Conservation (phyloP, 2,329 filamentous ascomycete genomes). For the Colletotrichum higginsianum region DNA sequence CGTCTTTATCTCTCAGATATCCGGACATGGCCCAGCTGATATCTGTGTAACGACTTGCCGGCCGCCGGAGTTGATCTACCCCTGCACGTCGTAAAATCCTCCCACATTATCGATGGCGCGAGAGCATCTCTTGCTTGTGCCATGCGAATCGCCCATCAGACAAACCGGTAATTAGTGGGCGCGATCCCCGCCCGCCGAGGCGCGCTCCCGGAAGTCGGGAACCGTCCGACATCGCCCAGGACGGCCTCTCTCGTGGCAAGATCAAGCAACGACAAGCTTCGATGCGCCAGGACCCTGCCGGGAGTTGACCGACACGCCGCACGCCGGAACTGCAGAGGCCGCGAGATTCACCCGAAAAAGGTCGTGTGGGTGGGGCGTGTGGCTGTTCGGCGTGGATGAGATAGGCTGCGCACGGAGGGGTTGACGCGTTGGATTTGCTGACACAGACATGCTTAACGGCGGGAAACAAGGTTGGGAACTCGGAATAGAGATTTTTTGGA, state of each 20-base stretch:
- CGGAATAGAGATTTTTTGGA: neutral
- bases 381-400: neutral
- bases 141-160: constrained; percentile 12
- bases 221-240: constrained; percentile 8
- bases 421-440: neutral
- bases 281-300: constrained; percentile 15
- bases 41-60: constrained; percentile 7
- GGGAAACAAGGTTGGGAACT: neutral
- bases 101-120: constrained; percentile 27
- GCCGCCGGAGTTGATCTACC: neutral
- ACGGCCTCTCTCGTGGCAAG: neutral
- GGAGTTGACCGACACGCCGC: constrained; percentile 30
- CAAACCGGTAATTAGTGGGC: constrained; percentile 13
- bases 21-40: constrained; percentile 4
- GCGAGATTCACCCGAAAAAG: neutral
- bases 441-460: neutral
- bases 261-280: neutral
- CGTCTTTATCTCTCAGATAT: neutral
- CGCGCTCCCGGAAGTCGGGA: constrained; percentile 23
- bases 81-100: constrained; percentile 7
- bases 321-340: neutral
- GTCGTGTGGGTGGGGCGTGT: constrained; percentile 13
- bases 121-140: constrained; percentile 34
- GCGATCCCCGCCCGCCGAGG: constrained; percentile 1
- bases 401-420: too few species aligned